A percentile compares a stretch with the other conserved stretches of the same genome.
These are phyloP conservation scores for Globisporangium alternatum DNA, from an alignment of 352 stramenopile genomes.

Conservation along the genomic window DNA sequence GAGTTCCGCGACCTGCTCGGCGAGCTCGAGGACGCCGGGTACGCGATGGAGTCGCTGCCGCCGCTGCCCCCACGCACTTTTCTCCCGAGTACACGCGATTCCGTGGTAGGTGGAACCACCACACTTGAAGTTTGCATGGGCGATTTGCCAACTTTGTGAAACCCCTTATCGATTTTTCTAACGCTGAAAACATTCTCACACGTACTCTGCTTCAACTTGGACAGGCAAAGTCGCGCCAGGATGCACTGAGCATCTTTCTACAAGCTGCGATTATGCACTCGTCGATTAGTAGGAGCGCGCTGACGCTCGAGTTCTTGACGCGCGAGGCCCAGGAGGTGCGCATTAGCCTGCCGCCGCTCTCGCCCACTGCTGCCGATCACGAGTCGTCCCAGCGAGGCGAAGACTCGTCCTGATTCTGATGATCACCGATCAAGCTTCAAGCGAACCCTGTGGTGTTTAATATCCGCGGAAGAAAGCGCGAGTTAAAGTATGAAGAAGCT, in stretches of 20 bases:
- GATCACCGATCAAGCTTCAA: not conserved
- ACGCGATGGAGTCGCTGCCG: conserved; percentile 53
- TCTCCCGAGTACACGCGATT: conserved; percentile 62
- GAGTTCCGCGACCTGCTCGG: conserved; percentile 69
- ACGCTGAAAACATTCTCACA: not conserved
- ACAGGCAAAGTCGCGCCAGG: conserved; percentile 65
- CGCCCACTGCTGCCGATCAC: conserved; percentile 30
- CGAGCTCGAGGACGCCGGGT: conserved; percentile 42
- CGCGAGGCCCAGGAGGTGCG: conserved; percentile 69
- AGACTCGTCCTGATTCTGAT: conserved; percentile 34
- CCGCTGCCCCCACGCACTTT: conserved; percentile 68
- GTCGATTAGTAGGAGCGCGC: conserved; percentile 56
- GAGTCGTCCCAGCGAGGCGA: conserved; percentile 34
- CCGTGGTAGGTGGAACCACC: conserved; percentile 32
- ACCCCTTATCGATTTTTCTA: not conserved
- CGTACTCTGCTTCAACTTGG: not conserved
- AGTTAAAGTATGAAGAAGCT: not conserved
- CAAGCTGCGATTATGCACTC: conserved; percentile 85
- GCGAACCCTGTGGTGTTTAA: not conserved
- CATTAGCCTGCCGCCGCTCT: conserved; percentile 76
- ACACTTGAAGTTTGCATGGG: conserved; percentile 7
- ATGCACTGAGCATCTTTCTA: conserved; percentile 74
- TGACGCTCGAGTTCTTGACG: conserved; percentile 80
- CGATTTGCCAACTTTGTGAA: not conserved
- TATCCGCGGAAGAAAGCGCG: conserved; percentile 2